Conservation (phyloP, 2,329 filamentous ascomycete species). For the Claviceps citrina region DNA sequence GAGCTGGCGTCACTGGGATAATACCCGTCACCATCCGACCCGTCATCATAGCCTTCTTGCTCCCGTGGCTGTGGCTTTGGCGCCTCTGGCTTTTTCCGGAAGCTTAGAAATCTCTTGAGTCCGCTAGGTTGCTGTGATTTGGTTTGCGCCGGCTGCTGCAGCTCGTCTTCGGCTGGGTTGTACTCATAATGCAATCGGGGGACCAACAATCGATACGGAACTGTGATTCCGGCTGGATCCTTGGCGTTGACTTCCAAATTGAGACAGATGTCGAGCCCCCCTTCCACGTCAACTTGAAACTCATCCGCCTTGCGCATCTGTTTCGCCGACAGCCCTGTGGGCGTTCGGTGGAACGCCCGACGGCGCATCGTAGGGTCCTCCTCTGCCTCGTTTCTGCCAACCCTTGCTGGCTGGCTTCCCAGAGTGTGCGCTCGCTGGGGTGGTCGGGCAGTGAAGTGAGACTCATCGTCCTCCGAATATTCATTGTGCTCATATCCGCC, state of each 20-base stretch:
- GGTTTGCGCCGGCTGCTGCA: conserved; percentile 5
- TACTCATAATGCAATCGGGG: conserved; percentile 56
- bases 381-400: conserved; percentile 11
- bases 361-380: conserved; percentile 9
- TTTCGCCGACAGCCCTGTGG: conserved; percentile 51
- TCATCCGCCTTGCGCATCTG: conserved; percentile 39
- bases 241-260: conserved; percentile 79
- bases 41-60: conserved; percentile 12
- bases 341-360: conserved; percentile 48
- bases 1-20: conserved; percentile 6
- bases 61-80: conserved; percentile 3
- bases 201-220: conserved; percentile 73
- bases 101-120: conserved; percentile 31
- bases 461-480: conserved; percentile 40
- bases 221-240: conserved; percentile 77
- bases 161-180: conserved; percentile 24
- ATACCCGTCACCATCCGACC: conserved; percentile 12
- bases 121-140: conserved; percentile 20
- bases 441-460: conserved; percentile 35
- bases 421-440: conserved; percentile 18
- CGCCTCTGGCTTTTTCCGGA: conserved; percentile 22
- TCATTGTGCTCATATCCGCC: conserved; percentile 26
- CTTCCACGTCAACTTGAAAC: conserved; percentile 58
- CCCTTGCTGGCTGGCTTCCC: conserved; percentile 12
- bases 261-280: conserved; percentile 70